Percentiles rank a stretch among this genome's conserved stretches.
Conservation (phyloP, 306 rosid species). For the Trifolium repens region DNA sequence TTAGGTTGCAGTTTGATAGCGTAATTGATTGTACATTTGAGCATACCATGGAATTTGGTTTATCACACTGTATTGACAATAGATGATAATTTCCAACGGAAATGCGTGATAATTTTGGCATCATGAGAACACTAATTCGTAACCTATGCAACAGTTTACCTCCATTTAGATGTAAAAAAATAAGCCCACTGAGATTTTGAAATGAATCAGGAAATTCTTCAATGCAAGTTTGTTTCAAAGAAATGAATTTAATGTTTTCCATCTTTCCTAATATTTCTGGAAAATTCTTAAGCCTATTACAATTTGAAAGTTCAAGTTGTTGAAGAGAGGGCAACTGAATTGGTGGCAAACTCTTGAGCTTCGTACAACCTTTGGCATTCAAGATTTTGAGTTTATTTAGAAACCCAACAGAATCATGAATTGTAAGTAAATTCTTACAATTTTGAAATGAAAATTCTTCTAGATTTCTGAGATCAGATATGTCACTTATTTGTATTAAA, state of each 20-base stretch:
- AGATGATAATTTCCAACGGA: too few relatives aligned
- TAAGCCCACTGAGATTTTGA: neutral
- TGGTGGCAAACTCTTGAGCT: neutral
- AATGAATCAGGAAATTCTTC: neutral
- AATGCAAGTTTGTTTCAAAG: neutral
- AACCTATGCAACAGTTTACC: too few relatives aligned
- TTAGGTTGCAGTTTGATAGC: too few relatives aligned
- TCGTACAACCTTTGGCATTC: neutral
- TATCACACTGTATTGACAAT: too few relatives aligned
- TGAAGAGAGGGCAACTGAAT: slow-evolving; percentile 17
- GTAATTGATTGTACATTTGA: too few relatives aligned
- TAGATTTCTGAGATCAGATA: neutral
- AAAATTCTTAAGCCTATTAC: neutral
- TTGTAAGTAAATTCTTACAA: neutral
- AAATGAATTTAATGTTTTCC: neutral
- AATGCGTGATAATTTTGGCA: too few relatives aligned
- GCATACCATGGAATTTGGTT: too few relatives aligned
- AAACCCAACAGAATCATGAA: neutral
- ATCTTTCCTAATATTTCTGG: neutral
- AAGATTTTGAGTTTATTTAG: neutral
- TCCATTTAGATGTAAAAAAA: neutral
- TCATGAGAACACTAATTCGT: too few relatives aligned
- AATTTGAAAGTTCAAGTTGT: neutral
- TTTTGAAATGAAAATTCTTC: neutral
- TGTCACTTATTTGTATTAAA: neutral